Evolutionary conservation across 2,329 filamentous ascomycete species (phyloP).

Genomic region (Pestalotiopsis sp.): DNA sequence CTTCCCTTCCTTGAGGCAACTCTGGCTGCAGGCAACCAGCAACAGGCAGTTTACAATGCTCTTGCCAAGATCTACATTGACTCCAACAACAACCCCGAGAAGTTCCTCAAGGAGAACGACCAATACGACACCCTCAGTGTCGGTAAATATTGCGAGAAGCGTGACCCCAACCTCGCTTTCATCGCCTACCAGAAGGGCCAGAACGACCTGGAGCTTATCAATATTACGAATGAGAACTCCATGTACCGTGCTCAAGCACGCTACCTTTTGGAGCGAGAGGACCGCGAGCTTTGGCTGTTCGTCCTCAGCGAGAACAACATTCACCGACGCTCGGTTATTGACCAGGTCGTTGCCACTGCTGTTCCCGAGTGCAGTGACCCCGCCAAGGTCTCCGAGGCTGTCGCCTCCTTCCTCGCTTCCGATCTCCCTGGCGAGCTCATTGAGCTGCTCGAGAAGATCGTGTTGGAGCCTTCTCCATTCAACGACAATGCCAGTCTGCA

Average conservation of each 20-base stretch:
- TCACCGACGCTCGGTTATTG: conserved; percentile 88
- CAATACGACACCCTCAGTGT: conserved; percentile 91
- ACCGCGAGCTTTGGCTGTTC: conserved; percentile 90
- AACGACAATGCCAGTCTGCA: conserved; percentile 97
- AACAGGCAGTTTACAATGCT: conserved; percentile 96
- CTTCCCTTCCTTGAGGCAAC: conserved; percentile 95
- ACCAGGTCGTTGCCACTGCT: conserved; percentile 94
- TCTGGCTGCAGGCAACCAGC: conserved; percentile 85
- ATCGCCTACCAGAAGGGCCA: conserved; percentile 96
- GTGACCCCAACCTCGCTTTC: conserved; percentile 92
- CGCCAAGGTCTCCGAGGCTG: conserved; percentile 91
- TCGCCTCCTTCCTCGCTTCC: conserved; percentile 87
- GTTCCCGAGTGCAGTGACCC: conserved; percentile 92
- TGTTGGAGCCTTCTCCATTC: conserved; percentile 98
- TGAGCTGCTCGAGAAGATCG: conserved; percentile 97
- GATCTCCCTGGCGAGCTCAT: conserved; percentile 94
- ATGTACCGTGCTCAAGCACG: conserved; percentile 99
- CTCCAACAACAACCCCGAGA: conserved; percentile 96
- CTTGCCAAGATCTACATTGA: conserved; percentile 99
- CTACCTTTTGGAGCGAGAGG: conserved; percentile 88
- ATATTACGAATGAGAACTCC: conserved; percentile 98
- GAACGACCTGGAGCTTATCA: conserved; percentile 95
- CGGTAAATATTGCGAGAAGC: conserved; percentile 98
- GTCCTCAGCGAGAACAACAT: conserved; percentile 96
- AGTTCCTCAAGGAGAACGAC: conserved; percentile 96